Percentiles rank a stretch among this genome's conserved stretches.
phyloP scores from a whole-genome alignment of 345 rosid genomes.

The Luvunga scandens region DNA sequence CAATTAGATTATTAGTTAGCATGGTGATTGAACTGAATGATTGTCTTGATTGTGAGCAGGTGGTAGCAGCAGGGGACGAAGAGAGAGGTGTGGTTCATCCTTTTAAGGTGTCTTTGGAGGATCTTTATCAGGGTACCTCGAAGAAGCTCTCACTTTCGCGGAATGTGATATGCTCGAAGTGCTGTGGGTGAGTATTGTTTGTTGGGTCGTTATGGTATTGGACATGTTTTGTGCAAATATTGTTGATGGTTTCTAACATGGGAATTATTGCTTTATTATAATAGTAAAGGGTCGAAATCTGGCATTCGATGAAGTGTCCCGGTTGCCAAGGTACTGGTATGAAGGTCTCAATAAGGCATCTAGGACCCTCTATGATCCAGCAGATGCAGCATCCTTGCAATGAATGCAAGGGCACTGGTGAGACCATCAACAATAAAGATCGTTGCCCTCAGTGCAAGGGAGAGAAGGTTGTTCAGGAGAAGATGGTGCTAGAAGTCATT shows the following conservation, averaged over 20 bases:
- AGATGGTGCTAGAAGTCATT: conserved; percentile 76
- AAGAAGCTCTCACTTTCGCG: conserved; percentile 89
- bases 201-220: neutral
- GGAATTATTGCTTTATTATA: neutral
- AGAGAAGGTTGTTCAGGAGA: conserved; percentile 75
- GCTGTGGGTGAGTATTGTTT: conserved; percentile 62
- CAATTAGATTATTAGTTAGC: neutral
- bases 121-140: conserved; percentile 65
- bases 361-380: conserved; percentile 94
- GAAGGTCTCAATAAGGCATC: conserved; percentile 86
- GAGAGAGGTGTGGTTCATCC: conserved; percentile 86
- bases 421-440: conserved; percentile 63
- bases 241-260: neutral
- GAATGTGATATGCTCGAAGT: conserved; percentile 74
- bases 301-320: conserved; percentile 69
- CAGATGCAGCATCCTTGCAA: conserved; percentile 91
- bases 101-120: conserved; percentile 74
- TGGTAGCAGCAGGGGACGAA: conserved; percentile 66
- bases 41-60: conserved; percentile 29
- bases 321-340: conserved; percentile 87
- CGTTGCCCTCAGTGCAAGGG: conserved; percentile 86
- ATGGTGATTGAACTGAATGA: neutral
- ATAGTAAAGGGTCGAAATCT: conserved; percentile 89
- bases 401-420: conserved; percentile 93
- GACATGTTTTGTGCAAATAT: neutral